Evolutionary conservation across 345 rosid genomes (phyloP).

Genomic region (Dipteronia sinensis): DNA sequence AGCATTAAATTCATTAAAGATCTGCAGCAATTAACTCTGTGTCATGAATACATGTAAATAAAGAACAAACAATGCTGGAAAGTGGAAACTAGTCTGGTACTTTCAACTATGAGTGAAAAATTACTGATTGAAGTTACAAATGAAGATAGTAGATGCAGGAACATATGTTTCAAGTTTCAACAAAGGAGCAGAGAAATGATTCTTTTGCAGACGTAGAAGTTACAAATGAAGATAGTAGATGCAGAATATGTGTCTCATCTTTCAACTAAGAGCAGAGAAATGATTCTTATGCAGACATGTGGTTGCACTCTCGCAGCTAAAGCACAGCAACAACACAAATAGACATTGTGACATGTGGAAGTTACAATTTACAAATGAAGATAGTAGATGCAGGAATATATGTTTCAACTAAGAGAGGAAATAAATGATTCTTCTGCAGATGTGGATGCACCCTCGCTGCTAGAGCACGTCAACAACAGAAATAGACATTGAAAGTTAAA

Average conservation of each 20-base stretch:
- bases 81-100: neutral
- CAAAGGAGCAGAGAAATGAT: neutral
- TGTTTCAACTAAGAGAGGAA: neutral
- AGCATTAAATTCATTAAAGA: constrained; percentile 93
- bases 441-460: neutral
- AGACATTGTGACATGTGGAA: no score
- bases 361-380: neutral
- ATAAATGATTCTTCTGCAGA: neutral
- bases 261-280: neutral
- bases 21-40: constrained; percentile 51
- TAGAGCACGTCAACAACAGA: neutral
- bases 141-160: neutral
- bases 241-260: neutral
- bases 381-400: neutral
- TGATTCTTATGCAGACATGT: neutral
- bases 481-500: no score
- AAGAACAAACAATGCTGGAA: no score
- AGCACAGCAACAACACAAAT: no score
- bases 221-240: neutral
- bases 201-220: neutral
- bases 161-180: neutral
- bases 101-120: neutral
- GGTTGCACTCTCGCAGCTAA: neutral
- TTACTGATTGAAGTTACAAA: neutral
- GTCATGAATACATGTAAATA: neutral